Evolutionary conservation across 768 basidiomycete genomes (phyloP), one percentile per base, ranked within the genome.

Genomic region (Lactarius psammicola): DNA sequence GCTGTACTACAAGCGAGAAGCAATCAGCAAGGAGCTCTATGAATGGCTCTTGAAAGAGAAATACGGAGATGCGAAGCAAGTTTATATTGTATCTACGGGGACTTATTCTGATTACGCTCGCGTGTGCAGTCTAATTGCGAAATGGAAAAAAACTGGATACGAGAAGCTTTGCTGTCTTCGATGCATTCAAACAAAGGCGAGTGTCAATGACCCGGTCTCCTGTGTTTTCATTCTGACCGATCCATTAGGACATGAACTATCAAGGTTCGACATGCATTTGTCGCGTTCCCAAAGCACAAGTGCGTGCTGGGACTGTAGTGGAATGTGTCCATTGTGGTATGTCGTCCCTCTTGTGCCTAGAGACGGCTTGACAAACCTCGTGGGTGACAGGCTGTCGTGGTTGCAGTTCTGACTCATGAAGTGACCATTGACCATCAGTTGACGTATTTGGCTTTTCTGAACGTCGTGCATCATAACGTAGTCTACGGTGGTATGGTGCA

Each of bases 91-190:
- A 49, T 23, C 59, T 18, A 8, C 13, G 2, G 11, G 13, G 11
- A 38, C 57, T 59, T 59, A 30, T 61, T 31, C 40, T 59, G 31
- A 60, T 7, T 23, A 33, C n/a, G 31, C 11, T 49, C 55, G 11
- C 26, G 36, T 33, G 31, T 20, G 15, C 69, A 98, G 95, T 74
- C 78, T 98, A 74, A 90, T 99, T 74, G 97, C 97, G 42, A 99
- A 99, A 76, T 99, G 97, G 97, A 98, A 98, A 82, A 99, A 98
- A 79, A 81, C 88, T 15, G 97, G 97, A 6, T 99, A 98, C 75
- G 97, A 98, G 78, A 99, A 98, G 75, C 81, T 99, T 8, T 99
- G 97, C 75, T 99, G 97, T 74, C 78, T 98, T 59, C 82, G 97
- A 54, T 99, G 97, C 76, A 98, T 99, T 63, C 96, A 98, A 78